A percentile compares a stretch with the other conserved stretches of the same genome.
Evolutionary conservation across 495 filamentous ascomycete species (phyloP).

Genomic region (Penicillium ucsense): DNA sequence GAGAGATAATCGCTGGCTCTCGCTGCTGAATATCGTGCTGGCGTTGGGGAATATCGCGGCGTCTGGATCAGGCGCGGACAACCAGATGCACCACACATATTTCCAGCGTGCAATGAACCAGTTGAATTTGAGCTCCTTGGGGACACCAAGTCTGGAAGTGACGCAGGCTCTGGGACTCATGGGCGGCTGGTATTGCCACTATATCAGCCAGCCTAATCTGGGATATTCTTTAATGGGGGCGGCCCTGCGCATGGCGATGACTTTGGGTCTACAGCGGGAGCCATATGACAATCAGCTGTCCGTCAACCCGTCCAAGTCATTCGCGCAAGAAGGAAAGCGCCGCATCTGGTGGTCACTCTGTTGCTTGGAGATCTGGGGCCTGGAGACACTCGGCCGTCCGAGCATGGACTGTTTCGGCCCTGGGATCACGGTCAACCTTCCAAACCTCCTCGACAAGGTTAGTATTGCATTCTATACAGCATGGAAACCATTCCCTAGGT

Average conservation of each 20-base stretch:
- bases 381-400: slow-evolving; percentile 60
- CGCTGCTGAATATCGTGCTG: slow-evolving; percentile 64
- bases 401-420: slow-evolving; percentile 61
- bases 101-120: slow-evolving; percentile 57
- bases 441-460: slow-evolving; percentile 37
- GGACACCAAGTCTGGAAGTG: slow-evolving; percentile 49
- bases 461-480: not conserved
- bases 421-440: slow-evolving; percentile 54
- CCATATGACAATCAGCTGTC: slow-evolving; percentile 5
- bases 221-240: slow-evolving; percentile 41
- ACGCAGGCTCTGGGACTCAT: slow-evolving; percentile 63
- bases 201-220: slow-evolving; percentile 69
- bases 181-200: slow-evolving; percentile 72
- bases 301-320: slow-evolving; percentile 22
- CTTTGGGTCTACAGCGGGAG: slow-evolving; percentile 12
- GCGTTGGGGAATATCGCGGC: slow-evolving; percentile 61
- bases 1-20: slow-evolving; percentile 56
- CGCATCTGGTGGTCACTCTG: slow-evolving; percentile 66
- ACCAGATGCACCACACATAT: slow-evolving; percentile 59
- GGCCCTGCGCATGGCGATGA: slow-evolving; percentile 29
- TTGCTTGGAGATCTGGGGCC: slow-evolving; percentile 64
- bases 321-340: slow-evolving; percentile 43
- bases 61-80: slow-evolving; percentile 56
- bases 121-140: slow-evolving; percentile 56
- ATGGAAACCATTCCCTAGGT: not conserved